These are phyloP conservation scores for Brettanomyces bruxellensis DNA, from an alignment of 805 yeast genomes.

Conservation along the genomic window DNA sequence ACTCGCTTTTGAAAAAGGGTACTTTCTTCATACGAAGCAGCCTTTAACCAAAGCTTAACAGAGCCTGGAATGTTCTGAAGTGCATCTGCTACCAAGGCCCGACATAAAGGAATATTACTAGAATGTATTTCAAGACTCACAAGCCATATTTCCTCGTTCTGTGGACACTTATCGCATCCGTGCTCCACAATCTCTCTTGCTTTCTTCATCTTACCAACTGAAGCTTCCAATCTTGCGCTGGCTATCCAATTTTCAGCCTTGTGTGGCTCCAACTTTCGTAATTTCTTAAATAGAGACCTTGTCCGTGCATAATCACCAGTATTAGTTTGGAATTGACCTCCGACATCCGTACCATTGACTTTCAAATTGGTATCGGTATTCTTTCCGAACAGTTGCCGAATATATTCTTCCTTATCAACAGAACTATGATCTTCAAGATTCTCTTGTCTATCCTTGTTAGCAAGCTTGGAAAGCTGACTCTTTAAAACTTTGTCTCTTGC, in stretches of 20 bases:
- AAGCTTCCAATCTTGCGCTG: constrained; percentile 69
- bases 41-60: constrained; percentile 63
- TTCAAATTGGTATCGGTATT: constrained; percentile 9
- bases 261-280: constrained; percentile 62
- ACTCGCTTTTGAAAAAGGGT: constrained; percentile 42
- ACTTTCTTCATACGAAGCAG: constrained; percentile 58
- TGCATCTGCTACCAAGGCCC: constrained; percentile 56
- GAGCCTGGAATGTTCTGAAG: constrained; percentile 48
- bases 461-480: constrained; percentile 32
- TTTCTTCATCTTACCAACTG: constrained; percentile 39
- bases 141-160: constrained; percentile 71
- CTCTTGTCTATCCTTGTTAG: background rate
- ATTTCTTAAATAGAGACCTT: constrained; percentile 52
- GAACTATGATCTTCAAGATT: constrained; percentile 22
- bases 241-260: constrained; percentile 82
- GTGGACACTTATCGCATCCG: constrained; percentile 65
- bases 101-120: constrained; percentile 35
- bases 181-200: constrained; percentile 61
- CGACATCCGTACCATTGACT: constrained; percentile 6
- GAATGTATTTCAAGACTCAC: constrained; percentile 62
- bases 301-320: constrained; percentile 53
- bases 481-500: constrained; percentile 56
- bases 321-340: constrained; percentile 17
- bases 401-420: constrained; percentile 22
- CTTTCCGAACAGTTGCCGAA: constrained; percentile 26